phyloP scores from a whole-genome alignment of 371 early-diverging fungal genomes.

The Mortierella polycephala region DNA sequence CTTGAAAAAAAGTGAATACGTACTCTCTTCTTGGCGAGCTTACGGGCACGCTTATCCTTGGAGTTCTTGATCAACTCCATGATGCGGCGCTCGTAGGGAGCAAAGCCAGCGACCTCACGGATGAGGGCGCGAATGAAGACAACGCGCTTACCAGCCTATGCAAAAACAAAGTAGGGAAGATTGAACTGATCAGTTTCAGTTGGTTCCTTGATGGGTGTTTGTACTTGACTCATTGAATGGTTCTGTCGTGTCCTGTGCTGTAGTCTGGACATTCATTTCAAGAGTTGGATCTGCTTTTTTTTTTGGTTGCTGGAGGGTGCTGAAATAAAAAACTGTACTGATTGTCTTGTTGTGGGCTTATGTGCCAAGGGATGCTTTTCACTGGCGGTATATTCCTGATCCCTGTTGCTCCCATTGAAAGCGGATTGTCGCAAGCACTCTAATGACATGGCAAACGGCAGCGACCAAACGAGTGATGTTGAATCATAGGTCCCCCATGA shows the following conservation, averaged over 20 bases:
- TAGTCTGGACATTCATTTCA: not conserved
- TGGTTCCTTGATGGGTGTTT: no score
- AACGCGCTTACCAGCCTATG: conserved; percentile 86
- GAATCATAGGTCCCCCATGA: conserved; percentile 26
- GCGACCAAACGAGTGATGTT: not conserved
- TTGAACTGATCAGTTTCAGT: not conserved
- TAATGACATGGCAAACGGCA: not conserved
- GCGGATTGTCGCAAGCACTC: not conserved
- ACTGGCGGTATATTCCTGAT: not conserved
- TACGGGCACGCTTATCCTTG: conserved; percentile 99
- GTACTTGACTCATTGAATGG: no score
- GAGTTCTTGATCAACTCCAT: conserved; percentile 99
- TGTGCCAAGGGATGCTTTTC: no score
- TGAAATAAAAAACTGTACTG: no score
- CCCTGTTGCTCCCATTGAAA: not conserved
- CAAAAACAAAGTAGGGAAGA: conserved; percentile 5
- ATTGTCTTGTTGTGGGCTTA: no score
- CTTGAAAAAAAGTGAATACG: conserved; percentile 25
- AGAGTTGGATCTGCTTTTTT: not conserved
- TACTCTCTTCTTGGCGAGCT: conserved; percentile 98
- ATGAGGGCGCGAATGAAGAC: conserved; percentile 92
- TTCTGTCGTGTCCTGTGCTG: no score
- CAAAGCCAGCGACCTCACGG: conserved; percentile 98
- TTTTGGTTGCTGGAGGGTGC: not conserved
- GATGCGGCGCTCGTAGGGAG: conserved; percentile 98